Conservation (phyloP, 768 basidiomycete genomes). For the Tephrocybe sp. region DNA sequence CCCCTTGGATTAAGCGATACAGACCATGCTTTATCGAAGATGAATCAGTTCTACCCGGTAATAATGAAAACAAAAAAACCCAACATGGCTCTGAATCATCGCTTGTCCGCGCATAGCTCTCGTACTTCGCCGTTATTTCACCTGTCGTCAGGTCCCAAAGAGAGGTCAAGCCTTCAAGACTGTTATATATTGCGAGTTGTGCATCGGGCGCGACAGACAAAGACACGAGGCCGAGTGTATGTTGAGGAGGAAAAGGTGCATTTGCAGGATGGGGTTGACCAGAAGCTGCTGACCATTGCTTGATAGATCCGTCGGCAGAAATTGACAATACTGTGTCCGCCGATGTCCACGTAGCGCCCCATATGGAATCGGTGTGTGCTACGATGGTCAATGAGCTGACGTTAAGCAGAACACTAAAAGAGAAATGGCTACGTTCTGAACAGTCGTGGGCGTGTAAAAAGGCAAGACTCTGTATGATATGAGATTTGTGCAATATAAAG, state of each 20-base stretch:
- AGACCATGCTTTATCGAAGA: constrained; percentile 63
- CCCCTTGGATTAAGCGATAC: constrained; percentile 79
- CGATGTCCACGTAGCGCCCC: constrained; percentile 75
- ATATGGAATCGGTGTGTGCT: constrained; percentile 81
- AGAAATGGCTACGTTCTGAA: constrained; percentile 62
- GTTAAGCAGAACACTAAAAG: constrained; percentile 25
- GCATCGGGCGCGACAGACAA: constrained; percentile 73
- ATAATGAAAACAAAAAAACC: constrained; percentile 23
- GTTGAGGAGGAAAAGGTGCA: constrained; percentile 57
- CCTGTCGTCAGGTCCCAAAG: constrained; percentile 73
- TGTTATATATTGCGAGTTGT: constrained; percentile 69
- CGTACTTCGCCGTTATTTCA: constrained; percentile 59
- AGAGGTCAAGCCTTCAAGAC: constrained; percentile 79
- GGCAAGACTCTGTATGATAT: constrained; percentile 69
- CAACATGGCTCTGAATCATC: constrained; percentile 70
- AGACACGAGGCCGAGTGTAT: constrained; percentile 84
- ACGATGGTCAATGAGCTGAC: constrained; percentile 33
- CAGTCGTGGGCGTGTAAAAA: constrained; percentile 74
- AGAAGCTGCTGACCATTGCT: constrained; percentile 67
- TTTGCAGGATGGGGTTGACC: constrained; percentile 59
- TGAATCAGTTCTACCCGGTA: background rate
- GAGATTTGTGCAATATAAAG: background rate
- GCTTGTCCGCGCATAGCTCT: constrained; percentile 67
- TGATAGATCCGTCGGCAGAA: constrained; percentile 77
- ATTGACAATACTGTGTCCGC: constrained; percentile 65